phyloP scores from a whole-genome alignment of 805 yeast genomes.

The Wickerhamiella lipophila region DNA sequence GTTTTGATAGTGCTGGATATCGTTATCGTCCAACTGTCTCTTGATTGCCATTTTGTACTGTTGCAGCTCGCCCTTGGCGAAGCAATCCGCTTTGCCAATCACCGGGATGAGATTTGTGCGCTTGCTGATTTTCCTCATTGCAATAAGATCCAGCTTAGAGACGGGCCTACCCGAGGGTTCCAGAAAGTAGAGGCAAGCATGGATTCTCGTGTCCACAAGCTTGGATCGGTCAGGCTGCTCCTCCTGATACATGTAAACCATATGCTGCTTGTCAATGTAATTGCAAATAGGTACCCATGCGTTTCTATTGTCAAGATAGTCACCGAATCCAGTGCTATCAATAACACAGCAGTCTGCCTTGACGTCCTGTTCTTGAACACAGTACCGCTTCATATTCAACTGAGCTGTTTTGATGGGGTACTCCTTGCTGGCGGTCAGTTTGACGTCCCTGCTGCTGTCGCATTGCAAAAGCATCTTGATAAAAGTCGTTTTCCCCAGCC shows the following conservation, averaged over 20 bases:
- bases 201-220: conserved; percentile 63
- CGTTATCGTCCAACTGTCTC: conserved; percentile 71
- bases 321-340: conserved; percentile 93
- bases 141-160: conserved; percentile 75
- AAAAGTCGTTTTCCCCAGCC: conserved; percentile 86
- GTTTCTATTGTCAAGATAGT: conserved; percentile 70
- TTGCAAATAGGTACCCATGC: conserved; percentile 81
- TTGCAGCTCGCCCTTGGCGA: conserved; percentile 56
- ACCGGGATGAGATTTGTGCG: conserved; percentile 82
- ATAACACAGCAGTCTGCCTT: conserved; percentile 63
- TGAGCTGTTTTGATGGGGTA: conserved; percentile 46
- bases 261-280: conserved; percentile 85
- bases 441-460: neutral
- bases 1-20: conserved; percentile 57
- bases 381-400: conserved; percentile 67
- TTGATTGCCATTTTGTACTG: conserved; percentile 60
- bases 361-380: conserved; percentile 73
- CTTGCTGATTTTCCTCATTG: conserved; percentile 69
- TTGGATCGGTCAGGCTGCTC: conserved; percentile 66
- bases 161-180: conserved; percentile 85
- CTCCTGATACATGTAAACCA: conserved; percentile 78
- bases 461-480: conserved; percentile 57
- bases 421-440: neutral
- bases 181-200: conserved; percentile 79
- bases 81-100: conserved; percentile 78